Conservation (phyloP, 441 rosid genomes). For the Sinapis alba region DNA sequence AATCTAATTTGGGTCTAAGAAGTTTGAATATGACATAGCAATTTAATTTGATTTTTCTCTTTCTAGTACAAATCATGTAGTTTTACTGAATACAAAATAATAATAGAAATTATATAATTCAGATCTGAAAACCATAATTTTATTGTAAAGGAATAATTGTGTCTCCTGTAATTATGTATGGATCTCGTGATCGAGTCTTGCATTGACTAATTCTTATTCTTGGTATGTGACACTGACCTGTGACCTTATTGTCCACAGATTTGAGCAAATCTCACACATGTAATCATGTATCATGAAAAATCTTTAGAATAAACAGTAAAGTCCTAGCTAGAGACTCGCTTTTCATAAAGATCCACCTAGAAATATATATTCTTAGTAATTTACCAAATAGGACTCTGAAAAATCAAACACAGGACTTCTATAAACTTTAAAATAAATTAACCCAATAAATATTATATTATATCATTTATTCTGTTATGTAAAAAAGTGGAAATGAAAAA, state of each 20-base stretch:
- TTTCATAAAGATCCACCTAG: constrained; percentile 9
- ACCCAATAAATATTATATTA: not conserved
- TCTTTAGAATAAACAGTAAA: constrained; percentile 6
- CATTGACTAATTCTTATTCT: constrained; percentile 24
- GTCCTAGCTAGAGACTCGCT: not conserved
- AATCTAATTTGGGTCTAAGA: not conserved
- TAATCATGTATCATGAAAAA: not conserved
- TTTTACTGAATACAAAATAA: not conserved
- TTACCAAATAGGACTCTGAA: not conserved
- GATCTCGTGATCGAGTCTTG: constrained; percentile 33
- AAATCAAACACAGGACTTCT: not conserved
- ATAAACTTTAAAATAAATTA: not conserved
- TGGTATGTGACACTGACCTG: constrained; percentile 25
- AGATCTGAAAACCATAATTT: constrained; percentile 24
- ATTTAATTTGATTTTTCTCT: not conserved
- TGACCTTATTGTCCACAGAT: constrained; percentile 11
- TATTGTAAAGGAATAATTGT: constrained; percentile 6
- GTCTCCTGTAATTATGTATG: constrained; percentile 11
- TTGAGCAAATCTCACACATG: constrained; percentile 6
- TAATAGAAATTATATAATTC: not conserved
- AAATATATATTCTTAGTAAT: constrained; percentile 8
- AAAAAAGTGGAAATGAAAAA: not conserved
- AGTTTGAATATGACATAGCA: not conserved
- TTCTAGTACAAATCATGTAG: not conserved
- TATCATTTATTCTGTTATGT: not conserved